phyloP scores from a whole-genome alignment of 257 asterid genomes.

The Plantago ovata region DNA sequence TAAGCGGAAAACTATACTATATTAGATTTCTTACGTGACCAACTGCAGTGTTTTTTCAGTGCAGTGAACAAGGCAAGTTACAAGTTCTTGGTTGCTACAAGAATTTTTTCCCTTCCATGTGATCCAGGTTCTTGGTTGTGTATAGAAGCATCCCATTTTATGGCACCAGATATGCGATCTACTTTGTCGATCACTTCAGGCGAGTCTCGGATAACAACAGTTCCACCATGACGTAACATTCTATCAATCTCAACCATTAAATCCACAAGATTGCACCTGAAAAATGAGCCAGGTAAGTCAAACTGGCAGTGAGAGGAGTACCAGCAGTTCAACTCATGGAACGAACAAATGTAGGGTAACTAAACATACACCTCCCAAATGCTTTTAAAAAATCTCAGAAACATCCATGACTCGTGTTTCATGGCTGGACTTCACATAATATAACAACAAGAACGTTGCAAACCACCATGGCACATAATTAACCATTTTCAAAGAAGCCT shows the following conservation, averaged over 20 bases:
- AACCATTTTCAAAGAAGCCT: neutral
- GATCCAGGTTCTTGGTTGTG: conserved; percentile 80
- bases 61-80: conserved; percentile 49
- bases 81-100: conserved; percentile 70
- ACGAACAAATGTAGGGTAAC: too few species aligned
- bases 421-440: neutral
- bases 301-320: neutral
- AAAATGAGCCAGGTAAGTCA: conserved; percentile 11
- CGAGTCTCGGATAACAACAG: conserved; percentile 69
- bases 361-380: neutral
- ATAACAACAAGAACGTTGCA: neutral
- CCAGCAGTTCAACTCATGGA: too few species aligned
- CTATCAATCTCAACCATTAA: conserved; percentile 92
- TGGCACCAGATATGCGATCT: conserved; percentile 56
- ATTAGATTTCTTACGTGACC: conserved; percentile 22
- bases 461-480: neutral
- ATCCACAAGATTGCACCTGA: conserved; percentile 92
- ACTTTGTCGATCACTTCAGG: conserved; percentile 72
- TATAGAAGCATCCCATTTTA: conserved; percentile 62
- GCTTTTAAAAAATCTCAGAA: too few species aligned
- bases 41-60: conserved; percentile 18
- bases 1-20: conserved; percentile 1
- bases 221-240: conserved; percentile 91
- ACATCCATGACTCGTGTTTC: too few species aligned
- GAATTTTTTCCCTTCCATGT: conserved; percentile 65